Evolutionary conservation across 208 protist genomes (phyloP).

Genomic region (Leptomonas pyrrhocoris): DNA sequence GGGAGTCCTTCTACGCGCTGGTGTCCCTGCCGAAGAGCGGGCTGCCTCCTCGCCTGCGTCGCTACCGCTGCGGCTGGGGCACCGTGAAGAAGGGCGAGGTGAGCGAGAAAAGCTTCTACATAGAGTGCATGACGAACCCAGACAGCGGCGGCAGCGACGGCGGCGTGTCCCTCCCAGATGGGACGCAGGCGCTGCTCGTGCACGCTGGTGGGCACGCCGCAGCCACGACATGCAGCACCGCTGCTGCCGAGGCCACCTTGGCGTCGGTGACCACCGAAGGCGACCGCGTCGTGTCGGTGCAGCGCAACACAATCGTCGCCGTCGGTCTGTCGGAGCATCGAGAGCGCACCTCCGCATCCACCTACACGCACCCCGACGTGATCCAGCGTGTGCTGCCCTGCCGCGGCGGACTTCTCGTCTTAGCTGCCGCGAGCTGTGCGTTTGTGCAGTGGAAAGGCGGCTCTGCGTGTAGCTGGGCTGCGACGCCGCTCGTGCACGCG

Average conservation of each 20-base stretch:
- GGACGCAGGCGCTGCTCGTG: conserved; percentile 29
- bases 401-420: conserved; percentile 20
- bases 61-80: conserved; percentile 27
- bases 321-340: conserved; percentile 4
- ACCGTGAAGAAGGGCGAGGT: conserved; percentile 1
- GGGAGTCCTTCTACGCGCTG: conserved; percentile 28
- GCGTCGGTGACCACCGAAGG: background rate
- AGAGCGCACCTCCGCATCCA: background rate
- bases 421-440: background rate
- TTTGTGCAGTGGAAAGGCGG: conserved; percentile 15
- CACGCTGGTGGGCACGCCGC: conserved; percentile 4
- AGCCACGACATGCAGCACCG: background rate
- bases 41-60: conserved; percentile 13
- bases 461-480: conserved; percentile 2
- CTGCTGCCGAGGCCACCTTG: background rate
- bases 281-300: conserved; percentile 30
- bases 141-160: background rate
- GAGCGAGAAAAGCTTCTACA: conserved; percentile 12
- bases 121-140: conserved; percentile 5
- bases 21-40: conserved; percentile 1
- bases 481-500: background rate
- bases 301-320: conserved; percentile 14
- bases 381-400: conserved; percentile 23
- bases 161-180: conserved; percentile 10
- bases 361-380: conserved; percentile 19